A percentile compares a stretch with the other conserved stretches of the same genome.
Conservation (phyloP, 768 basidiomycete genomes). For the Obba rivulosa region DNA sequence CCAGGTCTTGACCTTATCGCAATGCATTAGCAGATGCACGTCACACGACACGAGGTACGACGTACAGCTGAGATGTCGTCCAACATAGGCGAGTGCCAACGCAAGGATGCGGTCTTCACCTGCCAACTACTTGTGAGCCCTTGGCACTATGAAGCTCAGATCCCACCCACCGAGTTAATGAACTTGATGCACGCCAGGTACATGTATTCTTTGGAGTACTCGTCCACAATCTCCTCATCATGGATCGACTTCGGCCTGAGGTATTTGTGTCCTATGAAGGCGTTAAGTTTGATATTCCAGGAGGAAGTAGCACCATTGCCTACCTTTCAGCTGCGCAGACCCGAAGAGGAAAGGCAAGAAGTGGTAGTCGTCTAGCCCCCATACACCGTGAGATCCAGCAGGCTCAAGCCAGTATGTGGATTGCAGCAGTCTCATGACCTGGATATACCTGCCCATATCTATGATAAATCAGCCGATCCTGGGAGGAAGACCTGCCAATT, state of each 20-base stretch:
- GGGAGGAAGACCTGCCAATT: slow-evolving; percentile 7
- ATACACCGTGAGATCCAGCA: slow-evolving; percentile 98
- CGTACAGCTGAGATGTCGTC: slow-evolving; percentile 89
- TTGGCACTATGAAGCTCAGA: neutral
- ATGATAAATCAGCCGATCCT: neutral
- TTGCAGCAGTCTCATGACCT: slow-evolving; percentile 81
- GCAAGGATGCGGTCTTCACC: slow-evolving; percentile 93
- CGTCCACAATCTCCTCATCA: slow-evolving; percentile 84
- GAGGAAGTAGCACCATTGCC: neutral
- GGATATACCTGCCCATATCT: slow-evolving; percentile 47
- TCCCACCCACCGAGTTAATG: slow-evolving; percentile 76
- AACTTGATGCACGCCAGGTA: slow-evolving; percentile 95
- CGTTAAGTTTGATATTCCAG: neutral
- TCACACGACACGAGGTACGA: neutral
- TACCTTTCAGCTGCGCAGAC: slow-evolving; percentile 69
- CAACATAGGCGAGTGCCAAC: slow-evolving; percentile 99
- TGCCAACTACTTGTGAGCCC: slow-evolving; percentile 21
- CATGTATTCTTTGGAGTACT: slow-evolving; percentile 90
- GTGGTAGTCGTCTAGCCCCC: slow-evolving; percentile 96
- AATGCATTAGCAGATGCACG: neutral
- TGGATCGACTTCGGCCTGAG: slow-evolving; percentile 91
- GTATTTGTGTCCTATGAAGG: slow-evolving; percentile 69
- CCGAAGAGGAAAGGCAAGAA: slow-evolving; percentile 91
- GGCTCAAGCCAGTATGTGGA: slow-evolving; percentile 97
- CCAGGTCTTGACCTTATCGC: slow-evolving; percentile 75